Conservation (phyloP, 176 grass and related monocot species). For the Olyra latifolia region DNA sequence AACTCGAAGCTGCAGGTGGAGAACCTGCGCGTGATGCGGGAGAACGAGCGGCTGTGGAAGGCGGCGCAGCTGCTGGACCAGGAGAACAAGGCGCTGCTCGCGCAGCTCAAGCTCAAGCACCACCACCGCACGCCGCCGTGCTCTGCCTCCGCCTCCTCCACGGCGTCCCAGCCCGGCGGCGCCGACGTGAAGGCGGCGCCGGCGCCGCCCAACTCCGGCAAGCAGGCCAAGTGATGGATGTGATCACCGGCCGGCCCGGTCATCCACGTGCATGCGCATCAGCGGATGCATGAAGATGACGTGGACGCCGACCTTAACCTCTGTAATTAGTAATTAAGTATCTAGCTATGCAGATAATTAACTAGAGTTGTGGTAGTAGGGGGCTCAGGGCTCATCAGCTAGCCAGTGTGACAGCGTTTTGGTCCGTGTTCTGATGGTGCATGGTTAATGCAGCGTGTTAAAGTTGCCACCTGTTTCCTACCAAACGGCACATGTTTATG, state of each 20-base stretch:
- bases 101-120: slow-evolving; percentile 45
- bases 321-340: not conserved
- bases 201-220: not conserved
- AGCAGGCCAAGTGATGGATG: slow-evolving; percentile 25
- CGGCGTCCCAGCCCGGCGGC: not conserved
- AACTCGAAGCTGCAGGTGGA: slow-evolving; percentile 52
- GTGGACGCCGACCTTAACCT: not conserved
- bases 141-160: not conserved
- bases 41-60: slow-evolving; percentile 68
- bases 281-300: not conserved
- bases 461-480: no score
- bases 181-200: no score
- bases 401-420: no score
- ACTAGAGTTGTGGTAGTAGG: no score
- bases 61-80: slow-evolving; percentile 50
- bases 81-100: slow-evolving; percentile 64
- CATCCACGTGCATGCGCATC: not conserved
- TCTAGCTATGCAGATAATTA: not conserved
- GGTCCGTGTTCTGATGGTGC: no score
- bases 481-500: no score
- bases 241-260: no score
- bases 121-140: not conserved
- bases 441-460: no score
- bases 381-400: no score
- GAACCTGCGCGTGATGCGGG: slow-evolving; percentile 64